Percentiles rank a stretch among this genome's conserved stretches.
These are phyloP conservation scores for Vaccinium darrowii DNA, from an alignment of 148 eudicot species.

Conservation along the genomic window DNA sequence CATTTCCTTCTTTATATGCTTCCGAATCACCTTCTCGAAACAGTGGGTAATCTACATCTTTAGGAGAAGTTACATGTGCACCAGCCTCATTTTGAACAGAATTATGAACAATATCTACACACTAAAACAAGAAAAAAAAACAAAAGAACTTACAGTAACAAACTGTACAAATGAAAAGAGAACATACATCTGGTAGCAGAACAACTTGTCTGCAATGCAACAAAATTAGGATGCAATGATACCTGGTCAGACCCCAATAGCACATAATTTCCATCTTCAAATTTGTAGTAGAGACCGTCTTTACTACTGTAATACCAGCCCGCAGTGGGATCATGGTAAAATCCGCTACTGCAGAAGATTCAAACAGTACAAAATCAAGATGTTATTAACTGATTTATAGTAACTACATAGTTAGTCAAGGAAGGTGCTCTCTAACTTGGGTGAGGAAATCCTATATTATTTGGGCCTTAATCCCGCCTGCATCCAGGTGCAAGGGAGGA, in stretches of 20 bases:
- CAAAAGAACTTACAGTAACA: conserved; percentile 7
- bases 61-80: neutral
- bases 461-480: neutral
- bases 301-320: conserved; percentile 91
- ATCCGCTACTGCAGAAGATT: conserved; percentile 78
- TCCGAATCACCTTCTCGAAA: conserved; percentile 14
- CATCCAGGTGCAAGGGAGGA: neutral
- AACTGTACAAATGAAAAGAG: neutral
- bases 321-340: conserved; percentile 83
- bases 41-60: conserved; percentile 1
- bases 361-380: neutral
- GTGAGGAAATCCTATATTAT: neutral
- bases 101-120: conserved; percentile 5
- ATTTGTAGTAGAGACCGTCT: conserved; percentile 88
- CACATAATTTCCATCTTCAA: conserved; percentile 82
- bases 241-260: conserved; percentile 61
- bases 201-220: neutral
- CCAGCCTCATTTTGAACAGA: conserved; percentile 17
- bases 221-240: neutral
- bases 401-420: neutral
- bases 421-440: conserved; percentile 1
- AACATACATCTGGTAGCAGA: neutral
- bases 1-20: conserved; percentile 12
- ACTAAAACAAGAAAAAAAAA: conserved; percentile 12
- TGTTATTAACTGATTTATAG: neutral